phyloP scores from a whole-genome alignment of 108 stramenopile species.

The Epipyxis sp. region DNA sequence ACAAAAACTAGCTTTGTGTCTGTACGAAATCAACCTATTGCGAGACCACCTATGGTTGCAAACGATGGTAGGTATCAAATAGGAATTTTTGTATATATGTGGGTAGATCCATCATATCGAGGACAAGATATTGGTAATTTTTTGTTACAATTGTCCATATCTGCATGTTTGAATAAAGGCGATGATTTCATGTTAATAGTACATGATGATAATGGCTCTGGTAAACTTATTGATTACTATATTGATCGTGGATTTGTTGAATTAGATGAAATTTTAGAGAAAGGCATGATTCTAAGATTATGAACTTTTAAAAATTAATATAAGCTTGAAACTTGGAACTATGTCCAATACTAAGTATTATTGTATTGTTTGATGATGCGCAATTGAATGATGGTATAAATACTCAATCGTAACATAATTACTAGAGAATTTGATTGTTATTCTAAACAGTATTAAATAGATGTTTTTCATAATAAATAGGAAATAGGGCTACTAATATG shows the following conservation, averaged over 20 bases:
- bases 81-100: neutral
- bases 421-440: no score
- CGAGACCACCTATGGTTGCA: neutral
- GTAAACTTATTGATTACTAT: neutral
- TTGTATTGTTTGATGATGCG: no score
- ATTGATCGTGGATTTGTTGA: neutral
- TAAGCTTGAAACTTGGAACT: no score
- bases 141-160: neutral
- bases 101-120: neutral
- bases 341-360: no score
- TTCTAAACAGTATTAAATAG: no score
- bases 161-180: neutral
- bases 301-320: no score
- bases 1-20: neutral
- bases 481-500: no score
- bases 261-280: neutral
- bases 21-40: conserved; percentile 3
- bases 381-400: no score
- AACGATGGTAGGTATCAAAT: neutral
- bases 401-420: no score
- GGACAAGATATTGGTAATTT: neutral
- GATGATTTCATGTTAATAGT: neutral
- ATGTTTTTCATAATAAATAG: no score
- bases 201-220: neutral
- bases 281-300: neutral